Percentiles rank a stretch among this genome's conserved stretches.
These are phyloP conservation scores for Penicillium sp. DNA, from an alignment of 2,329 filamentous ascomycete species.

Conservation along the genomic window DNA sequence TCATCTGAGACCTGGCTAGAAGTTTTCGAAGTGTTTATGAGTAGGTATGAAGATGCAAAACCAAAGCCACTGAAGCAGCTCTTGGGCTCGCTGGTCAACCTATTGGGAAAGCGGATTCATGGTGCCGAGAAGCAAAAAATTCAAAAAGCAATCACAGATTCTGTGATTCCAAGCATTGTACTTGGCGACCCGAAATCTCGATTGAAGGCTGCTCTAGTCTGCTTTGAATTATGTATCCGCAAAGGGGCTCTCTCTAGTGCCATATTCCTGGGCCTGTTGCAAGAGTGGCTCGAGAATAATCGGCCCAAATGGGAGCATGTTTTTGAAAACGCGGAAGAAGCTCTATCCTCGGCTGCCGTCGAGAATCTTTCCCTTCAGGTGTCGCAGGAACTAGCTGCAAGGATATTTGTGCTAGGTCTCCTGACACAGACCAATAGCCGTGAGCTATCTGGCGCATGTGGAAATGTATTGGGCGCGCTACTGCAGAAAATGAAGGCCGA, in stretches of 20 bases:
- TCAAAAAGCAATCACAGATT: conserved; percentile 19
- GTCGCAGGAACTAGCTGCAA: conserved; percentile 21
- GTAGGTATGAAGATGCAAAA: conserved; percentile 38
- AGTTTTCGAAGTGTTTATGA: conserved; percentile 37
- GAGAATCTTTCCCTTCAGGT: conserved; percentile 12
- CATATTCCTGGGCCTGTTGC: conserved; percentile 27
- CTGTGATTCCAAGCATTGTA: conserved; percentile 33
- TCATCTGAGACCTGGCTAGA: conserved; percentile 35
- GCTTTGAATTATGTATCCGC: conserved; percentile 34
- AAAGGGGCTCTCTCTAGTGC: conserved; percentile 30
- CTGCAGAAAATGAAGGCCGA: conserved; percentile 25
- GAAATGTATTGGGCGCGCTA: conserved; percentile 24
- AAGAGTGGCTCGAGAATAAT: conserved; percentile 31
- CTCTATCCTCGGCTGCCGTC: conserved; percentile 22
- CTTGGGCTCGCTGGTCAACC: conserved; percentile 34
- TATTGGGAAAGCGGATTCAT: conserved; percentile 26
- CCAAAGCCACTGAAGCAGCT: conserved; percentile 43
- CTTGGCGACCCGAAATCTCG: conserved; percentile 36
- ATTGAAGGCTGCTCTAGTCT: conserved; percentile 33
- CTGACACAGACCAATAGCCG: conserved; percentile 27
- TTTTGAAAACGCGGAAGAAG: conserved; percentile 29
- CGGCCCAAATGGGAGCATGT: conserved; percentile 27
- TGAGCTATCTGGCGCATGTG: conserved; percentile 26
- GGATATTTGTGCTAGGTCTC: conserved; percentile 28
- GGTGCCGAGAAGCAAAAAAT: conserved; percentile 18